phyloP scores from a whole-genome alignment of 805 yeast genomes.

The Candida tibetensis region DNA sequence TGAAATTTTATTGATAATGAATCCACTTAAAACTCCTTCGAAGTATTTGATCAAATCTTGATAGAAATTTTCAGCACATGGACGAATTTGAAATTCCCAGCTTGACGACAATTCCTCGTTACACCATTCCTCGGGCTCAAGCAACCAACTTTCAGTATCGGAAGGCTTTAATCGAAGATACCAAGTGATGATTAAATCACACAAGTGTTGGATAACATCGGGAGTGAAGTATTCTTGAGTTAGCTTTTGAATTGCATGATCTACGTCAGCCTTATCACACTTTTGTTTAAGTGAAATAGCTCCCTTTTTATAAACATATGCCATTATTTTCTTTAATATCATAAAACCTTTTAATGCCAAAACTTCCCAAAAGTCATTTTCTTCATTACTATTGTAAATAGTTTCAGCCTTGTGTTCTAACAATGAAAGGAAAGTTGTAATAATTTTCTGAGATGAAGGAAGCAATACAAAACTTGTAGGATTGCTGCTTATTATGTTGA shows the following conservation, averaged over 20 bases:
- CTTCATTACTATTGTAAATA: slow-evolving; percentile 58
- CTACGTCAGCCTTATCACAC: slow-evolving; percentile 62
- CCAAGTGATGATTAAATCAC: slow-evolving; percentile 67
- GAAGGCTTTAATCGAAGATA: slow-evolving; percentile 70
- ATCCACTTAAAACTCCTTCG: slow-evolving; percentile 51
- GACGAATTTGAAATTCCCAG: slow-evolving; percentile 81
- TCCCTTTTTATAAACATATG: slow-evolving; percentile 62
- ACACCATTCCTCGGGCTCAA: slow-evolving; percentile 92
- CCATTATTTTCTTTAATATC: slow-evolving; percentile 62
- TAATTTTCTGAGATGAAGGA: slow-evolving; percentile 58
- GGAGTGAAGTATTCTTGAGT: slow-evolving; percentile 57
- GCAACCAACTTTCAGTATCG: slow-evolving; percentile 78
- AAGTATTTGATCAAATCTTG: slow-evolving; percentile 68
- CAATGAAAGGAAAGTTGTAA: slow-evolving; percentile 58
- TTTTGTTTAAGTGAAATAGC: slow-evolving; percentile 63
- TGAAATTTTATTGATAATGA: slow-evolving; percentile 60
- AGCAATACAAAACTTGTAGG: slow-evolving; percentile 71
- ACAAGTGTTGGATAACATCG: slow-evolving; percentile 52
- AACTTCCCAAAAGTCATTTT: slow-evolving; percentile 69
- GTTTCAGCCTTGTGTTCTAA: slow-evolving; percentile 62
- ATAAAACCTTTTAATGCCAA: slow-evolving; percentile 64
- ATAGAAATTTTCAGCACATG: slow-evolving; percentile 84
- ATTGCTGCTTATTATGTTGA: slow-evolving; percentile 53
- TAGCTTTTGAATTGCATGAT: slow-evolving; percentile 51
- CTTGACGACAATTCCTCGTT: slow-evolving; percentile 72